These are phyloP conservation scores for Apiotrichum veenhuisii DNA, from an alignment of 1,284 basidiomycete genomes.

Conservation along the genomic window DNA sequence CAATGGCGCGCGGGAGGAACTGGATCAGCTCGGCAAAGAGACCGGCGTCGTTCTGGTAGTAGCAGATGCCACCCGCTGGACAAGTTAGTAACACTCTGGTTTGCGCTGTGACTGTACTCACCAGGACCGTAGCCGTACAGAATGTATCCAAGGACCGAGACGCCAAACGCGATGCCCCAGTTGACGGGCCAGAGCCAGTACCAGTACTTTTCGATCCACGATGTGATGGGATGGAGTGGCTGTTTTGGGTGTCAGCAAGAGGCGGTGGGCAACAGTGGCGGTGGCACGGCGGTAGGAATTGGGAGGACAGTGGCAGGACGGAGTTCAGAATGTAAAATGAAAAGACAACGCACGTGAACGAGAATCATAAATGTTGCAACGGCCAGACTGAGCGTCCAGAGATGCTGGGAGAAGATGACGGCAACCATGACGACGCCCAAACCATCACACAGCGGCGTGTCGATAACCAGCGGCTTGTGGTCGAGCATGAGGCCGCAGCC, in stretches of 20 bases:
- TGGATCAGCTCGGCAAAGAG: constrained; percentile 48
- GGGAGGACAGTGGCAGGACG: too few species aligned
- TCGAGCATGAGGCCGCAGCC: constrained; percentile 28
- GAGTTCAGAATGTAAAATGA: neutral
- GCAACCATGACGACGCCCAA: constrained; percentile 42
- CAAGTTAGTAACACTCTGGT: too few species aligned
- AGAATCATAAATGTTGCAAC: constrained; percentile 50
- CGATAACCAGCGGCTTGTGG: constrained; percentile 23
- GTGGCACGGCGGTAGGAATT: too few species aligned
- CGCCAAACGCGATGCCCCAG: constrained; percentile 34
- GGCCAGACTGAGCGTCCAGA: constrained; percentile 48
- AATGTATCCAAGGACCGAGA: constrained; percentile 34
- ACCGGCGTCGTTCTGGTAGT: constrained; percentile 39
- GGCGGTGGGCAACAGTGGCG: too few species aligned
- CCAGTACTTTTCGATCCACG: constrained; percentile 45
- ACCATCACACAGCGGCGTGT: constrained; percentile 38
- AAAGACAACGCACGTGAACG: constrained; percentile 33
- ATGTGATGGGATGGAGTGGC: constrained; percentile 44
- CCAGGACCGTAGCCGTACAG: constrained; percentile 35
- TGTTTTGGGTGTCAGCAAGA: constrained; percentile 11
- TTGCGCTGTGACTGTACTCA: neutral
- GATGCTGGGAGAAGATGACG: constrained; percentile 41
- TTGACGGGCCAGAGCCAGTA: constrained; percentile 37
- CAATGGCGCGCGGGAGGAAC: constrained; percentile 44
- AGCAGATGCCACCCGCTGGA: constrained; percentile 46